Conservation (phyloP, 2,329 filamentous ascomycete species). For the Microdochium trichocladiopsis region DNA sequence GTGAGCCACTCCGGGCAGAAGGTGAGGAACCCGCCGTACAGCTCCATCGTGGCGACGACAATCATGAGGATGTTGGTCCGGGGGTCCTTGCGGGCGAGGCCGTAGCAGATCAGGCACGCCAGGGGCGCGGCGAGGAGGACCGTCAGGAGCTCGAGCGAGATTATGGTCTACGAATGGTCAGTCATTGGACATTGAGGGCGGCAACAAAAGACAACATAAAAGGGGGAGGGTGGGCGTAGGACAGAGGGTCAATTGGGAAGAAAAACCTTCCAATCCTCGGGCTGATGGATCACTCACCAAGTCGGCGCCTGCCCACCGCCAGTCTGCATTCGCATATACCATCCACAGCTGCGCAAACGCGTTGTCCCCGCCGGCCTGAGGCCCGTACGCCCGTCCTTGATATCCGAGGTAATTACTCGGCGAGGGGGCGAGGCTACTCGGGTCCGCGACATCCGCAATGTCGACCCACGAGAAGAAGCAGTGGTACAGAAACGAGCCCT, state of each 20-base stretch:
- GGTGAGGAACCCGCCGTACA: constrained; percentile 66
- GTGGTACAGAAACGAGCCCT: constrained; percentile 88
- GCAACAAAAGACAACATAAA: too few relatives aligned
- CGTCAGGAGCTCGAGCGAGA: constrained; percentile 59
- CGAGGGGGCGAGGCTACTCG: constrained; percentile 34
- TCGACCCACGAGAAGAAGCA: constrained; percentile 67
- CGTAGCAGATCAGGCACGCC: constrained; percentile 52
- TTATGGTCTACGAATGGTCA: constrained; percentile 35
- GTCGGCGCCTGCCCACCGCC: constrained; percentile 57
- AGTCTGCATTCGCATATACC: constrained; percentile 60
- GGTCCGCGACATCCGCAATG: constrained; percentile 23
- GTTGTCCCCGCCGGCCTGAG: constrained; percentile 47
- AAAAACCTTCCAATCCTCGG: too few relatives aligned
- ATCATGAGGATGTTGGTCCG: constrained; percentile 56
- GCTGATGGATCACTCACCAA: constrained; percentile 30
- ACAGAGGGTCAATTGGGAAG: too few relatives aligned
- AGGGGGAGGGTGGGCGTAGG: too few relatives aligned
- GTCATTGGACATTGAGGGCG: too few relatives aligned
- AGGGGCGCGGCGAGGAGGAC: constrained; percentile 56
- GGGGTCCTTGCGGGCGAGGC: constrained; percentile 47
- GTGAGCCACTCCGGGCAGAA: constrained; percentile 65
- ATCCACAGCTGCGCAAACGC: constrained; percentile 58
- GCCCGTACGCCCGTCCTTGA: constrained; percentile 43
- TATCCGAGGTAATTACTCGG: constrained; percentile 45
- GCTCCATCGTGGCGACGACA: constrained; percentile 56